These are phyloP conservation scores for Teratosphaeria nubilosa DNA, from an alignment of 2,329 filamentous ascomycete genomes.

Conservation along the genomic window DNA sequence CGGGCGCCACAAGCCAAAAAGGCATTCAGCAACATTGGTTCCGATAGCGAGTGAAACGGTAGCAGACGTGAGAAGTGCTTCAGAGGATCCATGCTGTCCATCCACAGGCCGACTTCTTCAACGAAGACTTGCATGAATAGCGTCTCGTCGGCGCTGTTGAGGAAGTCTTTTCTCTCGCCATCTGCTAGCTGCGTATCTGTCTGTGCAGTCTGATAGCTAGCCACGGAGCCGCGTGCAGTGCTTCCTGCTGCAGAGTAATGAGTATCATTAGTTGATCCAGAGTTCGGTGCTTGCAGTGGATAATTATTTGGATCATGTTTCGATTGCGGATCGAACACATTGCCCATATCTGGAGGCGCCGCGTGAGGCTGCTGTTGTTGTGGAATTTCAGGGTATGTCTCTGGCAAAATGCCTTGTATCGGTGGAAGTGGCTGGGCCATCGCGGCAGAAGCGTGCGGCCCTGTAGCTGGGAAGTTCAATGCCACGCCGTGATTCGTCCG, in stretches of 20 bases:
- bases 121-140: slow-evolving; percentile 89
- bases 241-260: slow-evolving; percentile 13
- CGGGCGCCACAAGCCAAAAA: slow-evolving; percentile 81
- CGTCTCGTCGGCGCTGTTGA: slow-evolving; percentile 67
- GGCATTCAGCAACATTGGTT: slow-evolving; percentile 82
- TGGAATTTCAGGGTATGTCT: slow-evolving; percentile 33
- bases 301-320: slow-evolving; percentile 22
- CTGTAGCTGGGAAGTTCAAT: slow-evolving; percentile 23
- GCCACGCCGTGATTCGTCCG: slow-evolving; percentile 6
- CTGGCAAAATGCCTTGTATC: slow-evolving; percentile 40
- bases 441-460: slow-evolving; percentile 24
- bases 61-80: slow-evolving; percentile 77
- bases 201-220: slow-evolving; percentile 30
- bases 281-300: slow-evolving; percentile 9
- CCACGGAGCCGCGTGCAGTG: slow-evolving; percentile 17
- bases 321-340: slow-evolving; percentile 29
- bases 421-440: slow-evolving; percentile 42
- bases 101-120: slow-evolving; percentile 83
- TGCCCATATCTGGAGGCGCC: slow-evolving; percentile 22
- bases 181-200: slow-evolving; percentile 27
- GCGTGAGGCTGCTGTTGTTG: slow-evolving; percentile 7
- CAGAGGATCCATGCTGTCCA: slow-evolving; percentile 78
- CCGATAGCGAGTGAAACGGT: slow-evolving; percentile 71
- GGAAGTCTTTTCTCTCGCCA: slow-evolving; percentile 46
- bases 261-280: slow-evolving; percentile 15